These are phyloP conservation scores for Lanmaoa rubissima DNA, from an alignment of 768 basidiomycete species.

Conservation along the genomic window DNA sequence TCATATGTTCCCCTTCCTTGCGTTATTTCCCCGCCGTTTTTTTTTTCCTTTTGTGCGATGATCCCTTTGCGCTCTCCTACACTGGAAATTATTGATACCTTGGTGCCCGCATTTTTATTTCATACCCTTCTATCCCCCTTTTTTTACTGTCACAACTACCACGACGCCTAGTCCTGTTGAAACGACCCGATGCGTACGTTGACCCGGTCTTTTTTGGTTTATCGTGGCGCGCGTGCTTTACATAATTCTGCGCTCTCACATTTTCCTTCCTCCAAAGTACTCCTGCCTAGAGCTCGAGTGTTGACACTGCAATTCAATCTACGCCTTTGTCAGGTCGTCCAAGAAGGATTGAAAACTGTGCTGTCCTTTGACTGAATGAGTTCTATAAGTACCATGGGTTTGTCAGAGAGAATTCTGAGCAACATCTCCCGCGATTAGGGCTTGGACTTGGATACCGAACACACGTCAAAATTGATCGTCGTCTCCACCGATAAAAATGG, in stretches of 20 bases:
- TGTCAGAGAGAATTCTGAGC: not conserved
- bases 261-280: not conserved
- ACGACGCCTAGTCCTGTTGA: not conserved
- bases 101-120: slow-evolving; percentile 7
- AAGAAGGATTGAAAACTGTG: not conserved
- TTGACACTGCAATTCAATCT: slow-evolving; percentile 8
- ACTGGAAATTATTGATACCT: slow-evolving; percentile 23
- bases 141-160: not conserved
- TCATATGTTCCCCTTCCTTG: not conserved
- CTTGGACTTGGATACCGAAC: not conserved
- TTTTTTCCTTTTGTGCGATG: slow-evolving; percentile 2
- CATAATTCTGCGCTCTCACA: too few relatives aligned
- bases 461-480: not conserved
- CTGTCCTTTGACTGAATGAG: not conserved
- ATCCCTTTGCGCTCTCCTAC: not conserved
- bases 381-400: not conserved
- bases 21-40: not conserved
- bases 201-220: not conserved
- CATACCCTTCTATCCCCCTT: slow-evolving; percentile 16
- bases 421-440: not conserved
- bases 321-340: not conserved
- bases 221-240: not conserved
- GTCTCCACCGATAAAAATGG: not conserved
- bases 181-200: not conserved
- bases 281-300: slow-evolving; percentile 24